A percentile compares a stretch with the other conserved stretches of the same genome.
phyloP scores from a whole-genome alignment of 129 eudicot species.

The Helichrysum umbraculigerum region DNA sequence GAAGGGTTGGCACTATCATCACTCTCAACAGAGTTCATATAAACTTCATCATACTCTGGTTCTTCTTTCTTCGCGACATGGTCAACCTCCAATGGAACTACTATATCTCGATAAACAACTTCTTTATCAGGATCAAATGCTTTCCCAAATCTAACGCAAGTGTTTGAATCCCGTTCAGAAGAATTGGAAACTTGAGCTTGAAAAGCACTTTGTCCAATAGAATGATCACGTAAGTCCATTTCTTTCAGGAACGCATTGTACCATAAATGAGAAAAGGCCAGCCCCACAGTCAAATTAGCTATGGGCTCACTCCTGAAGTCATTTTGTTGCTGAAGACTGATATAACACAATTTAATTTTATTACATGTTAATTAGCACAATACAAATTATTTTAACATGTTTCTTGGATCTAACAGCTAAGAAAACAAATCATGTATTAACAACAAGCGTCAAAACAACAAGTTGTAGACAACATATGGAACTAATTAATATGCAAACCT shows the following conservation, averaged over 20 bases:
- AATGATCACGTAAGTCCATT: conserved; percentile 32
- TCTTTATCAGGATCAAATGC: conserved; percentile 17
- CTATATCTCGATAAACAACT: conserved; percentile 15
- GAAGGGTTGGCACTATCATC: conserved; percentile 31
- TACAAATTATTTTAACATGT: background rate
- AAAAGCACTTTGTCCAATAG: conserved; percentile 36
- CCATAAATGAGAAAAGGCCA: conserved; percentile 69
- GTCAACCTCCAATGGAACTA: conserved; percentile 45
- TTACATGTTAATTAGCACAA: background rate
- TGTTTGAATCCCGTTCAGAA: conserved; percentile 37
- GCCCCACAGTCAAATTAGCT: conserved; percentile 67
- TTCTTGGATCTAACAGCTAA: conserved; percentile 2
- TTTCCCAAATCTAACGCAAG: conserved; percentile 67
- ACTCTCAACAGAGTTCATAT: conserved; percentile 38
- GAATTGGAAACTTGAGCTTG: conserved; percentile 33
- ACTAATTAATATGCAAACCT: conserved; percentile 36
- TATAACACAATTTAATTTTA: conserved; percentile 17
- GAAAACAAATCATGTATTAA: background rate
- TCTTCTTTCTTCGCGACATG: conserved; percentile 26
- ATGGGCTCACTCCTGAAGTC: conserved; percentile 49
- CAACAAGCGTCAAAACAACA: no score
- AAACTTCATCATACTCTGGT: conserved; percentile 28
- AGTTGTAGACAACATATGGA: background rate
- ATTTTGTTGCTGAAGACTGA: conserved; percentile 59
- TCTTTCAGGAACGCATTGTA: conserved; percentile 47